Percentiles rank a stretch among this genome's conserved stretches.
These are phyloP conservation scores for Colletotrichum paranaense DNA, from an alignment of 2,329 filamentous ascomycete genomes.

Conservation along the genomic window DNA sequence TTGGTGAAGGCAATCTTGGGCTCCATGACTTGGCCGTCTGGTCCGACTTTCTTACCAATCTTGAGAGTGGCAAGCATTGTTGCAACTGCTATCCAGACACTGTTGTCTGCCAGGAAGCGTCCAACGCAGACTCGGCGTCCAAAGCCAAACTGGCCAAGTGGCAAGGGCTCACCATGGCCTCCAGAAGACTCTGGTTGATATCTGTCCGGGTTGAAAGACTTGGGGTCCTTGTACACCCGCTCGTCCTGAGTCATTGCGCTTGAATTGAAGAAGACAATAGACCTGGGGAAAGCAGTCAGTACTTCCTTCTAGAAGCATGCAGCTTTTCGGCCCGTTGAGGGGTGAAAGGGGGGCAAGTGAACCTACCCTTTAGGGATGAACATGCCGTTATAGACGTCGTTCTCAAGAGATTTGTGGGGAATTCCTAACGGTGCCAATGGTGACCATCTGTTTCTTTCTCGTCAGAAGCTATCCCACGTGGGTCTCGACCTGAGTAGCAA, in stretches of 20 bases:
- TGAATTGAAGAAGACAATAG: slow-evolving; percentile 55
- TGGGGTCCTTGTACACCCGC: slow-evolving; percentile 52
- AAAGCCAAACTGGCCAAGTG: slow-evolving; percentile 52
- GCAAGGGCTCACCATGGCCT: slow-evolving; percentile 55
- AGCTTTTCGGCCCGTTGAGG: slow-evolving; percentile 18
- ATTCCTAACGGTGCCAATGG: slow-evolving; percentile 62
- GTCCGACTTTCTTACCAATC: slow-evolving; percentile 44
- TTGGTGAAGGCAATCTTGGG: slow-evolving; percentile 33
- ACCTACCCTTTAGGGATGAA: slow-evolving; percentile 64
- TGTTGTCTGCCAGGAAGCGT: slow-evolving; percentile 47
- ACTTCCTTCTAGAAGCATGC: slow-evolving; percentile 31
- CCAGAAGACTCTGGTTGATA: slow-evolving; percentile 46
- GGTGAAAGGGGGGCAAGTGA: slow-evolving; percentile 10
- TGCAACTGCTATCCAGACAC: slow-evolving; percentile 49
- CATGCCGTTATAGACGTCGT: slow-evolving; percentile 68
- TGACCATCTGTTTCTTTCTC: slow-evolving; percentile 46
- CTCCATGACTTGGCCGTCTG: slow-evolving; percentile 43
- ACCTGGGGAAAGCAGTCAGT: slow-evolving; percentile 34
- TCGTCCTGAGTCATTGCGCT: slow-evolving; percentile 57
- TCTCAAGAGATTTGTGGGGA: slow-evolving; percentile 63
- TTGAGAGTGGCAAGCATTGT: slow-evolving; percentile 46
- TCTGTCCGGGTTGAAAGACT: slow-evolving; percentile 58
- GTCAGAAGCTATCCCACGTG: slow-evolving; percentile 6
- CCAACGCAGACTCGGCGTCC: slow-evolving; percentile 48
- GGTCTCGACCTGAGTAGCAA: background rate